Conservation (phyloP, 192 early-diverging fungal species). For the Backusella tuberculispora region DNA sequence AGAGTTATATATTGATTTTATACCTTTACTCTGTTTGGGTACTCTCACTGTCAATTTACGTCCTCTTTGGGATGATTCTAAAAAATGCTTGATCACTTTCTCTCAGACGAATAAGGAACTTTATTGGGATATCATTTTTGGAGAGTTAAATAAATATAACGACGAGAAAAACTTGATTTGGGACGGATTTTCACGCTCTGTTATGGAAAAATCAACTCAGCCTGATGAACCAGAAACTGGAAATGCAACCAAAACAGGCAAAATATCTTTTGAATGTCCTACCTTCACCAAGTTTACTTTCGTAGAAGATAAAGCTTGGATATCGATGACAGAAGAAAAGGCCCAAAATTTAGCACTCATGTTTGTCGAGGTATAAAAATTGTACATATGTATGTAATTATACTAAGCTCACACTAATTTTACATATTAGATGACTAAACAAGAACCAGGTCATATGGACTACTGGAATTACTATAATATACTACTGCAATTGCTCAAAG, state of each 20-base stretch:
- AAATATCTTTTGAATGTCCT: conserved; percentile 60
- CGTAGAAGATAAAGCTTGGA: conserved; percentile 36
- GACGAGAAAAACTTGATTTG: conserved; percentile 62
- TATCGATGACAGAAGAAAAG: conserved; percentile 39
- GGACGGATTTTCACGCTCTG: conserved; percentile 50
- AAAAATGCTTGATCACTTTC: conserved; percentile 56
- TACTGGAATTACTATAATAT: conserved; percentile 71
- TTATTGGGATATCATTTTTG: conserved; percentile 67
- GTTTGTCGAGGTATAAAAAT: conserved; percentile 43
- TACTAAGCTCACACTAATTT: background rate
- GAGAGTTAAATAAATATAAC: conserved; percentile 58
- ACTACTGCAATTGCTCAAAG: conserved; percentile 62
- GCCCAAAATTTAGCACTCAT: conserved; percentile 42
- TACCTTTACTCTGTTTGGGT: conserved; percentile 68
- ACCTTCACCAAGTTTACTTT: conserved; percentile 46
- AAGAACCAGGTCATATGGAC: conserved; percentile 55
- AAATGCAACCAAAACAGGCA: conserved; percentile 40
- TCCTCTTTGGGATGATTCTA: conserved; percentile 82
- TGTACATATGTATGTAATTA: background rate
- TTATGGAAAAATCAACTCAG: conserved; percentile 36
- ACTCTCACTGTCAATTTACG: conserved; percentile 83
- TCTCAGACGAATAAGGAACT: conserved; percentile 54
- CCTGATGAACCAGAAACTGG: conserved; percentile 25
- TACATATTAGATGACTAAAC: conserved; percentile 19
- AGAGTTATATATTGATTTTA: conserved; percentile 66